These are phyloP conservation scores for Thalassiosira profunda DNA, from an alignment of 108 stramenopile species.

Conservation along the genomic window DNA sequence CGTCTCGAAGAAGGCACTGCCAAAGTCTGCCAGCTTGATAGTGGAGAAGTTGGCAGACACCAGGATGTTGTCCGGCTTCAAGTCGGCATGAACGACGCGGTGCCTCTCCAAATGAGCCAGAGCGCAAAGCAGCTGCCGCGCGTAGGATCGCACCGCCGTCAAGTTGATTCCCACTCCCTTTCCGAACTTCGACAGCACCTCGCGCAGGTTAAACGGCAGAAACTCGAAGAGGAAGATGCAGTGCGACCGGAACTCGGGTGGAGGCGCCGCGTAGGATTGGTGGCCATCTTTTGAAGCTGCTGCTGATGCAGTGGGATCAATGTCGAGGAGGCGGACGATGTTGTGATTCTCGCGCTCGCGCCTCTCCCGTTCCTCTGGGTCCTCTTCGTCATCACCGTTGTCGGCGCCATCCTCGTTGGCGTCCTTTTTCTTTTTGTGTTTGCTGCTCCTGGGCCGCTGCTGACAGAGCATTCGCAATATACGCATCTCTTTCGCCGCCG, in stretches of 20 bases:
- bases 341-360: conserved; percentile 59
- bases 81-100: conserved; percentile 95
- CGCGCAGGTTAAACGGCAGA: conserved; percentile 87
- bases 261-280: conserved; percentile 30
- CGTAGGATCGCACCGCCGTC: conserved; percentile 91
- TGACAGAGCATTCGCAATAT: conserved; percentile 55
- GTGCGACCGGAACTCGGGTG: conserved; percentile 80
- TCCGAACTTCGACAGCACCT: conserved; percentile 93
- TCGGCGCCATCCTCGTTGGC: conserved; percentile 30
- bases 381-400: conserved; percentile 44
- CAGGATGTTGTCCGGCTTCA: conserved; percentile 99
- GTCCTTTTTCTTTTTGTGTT: conserved; percentile 4
- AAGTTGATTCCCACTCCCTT: conserved; percentile 92
- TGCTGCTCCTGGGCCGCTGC: conserved; percentile 12
- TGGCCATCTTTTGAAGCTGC: conserved; percentile 7
- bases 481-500: conserved; percentile 85
- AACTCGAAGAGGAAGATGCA: conserved; percentile 87
- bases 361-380: conserved; percentile 43
- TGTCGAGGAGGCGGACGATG: conserved; percentile 66
- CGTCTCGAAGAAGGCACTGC: conserved; percentile 87
- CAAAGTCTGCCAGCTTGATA: conserved; percentile 96
- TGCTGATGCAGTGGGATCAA: conserved; percentile 39
- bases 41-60: conserved; percentile 85
- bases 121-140: conserved; percentile 91
- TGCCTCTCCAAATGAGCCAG: conserved; percentile 83